Percentiles rank a stretch among this genome's conserved stretches.
These are phyloP conservation scores for Beauveria brongniartii DNA, from an alignment of 2,329 filamentous ascomycete species.

Conservation along the genomic window DNA sequence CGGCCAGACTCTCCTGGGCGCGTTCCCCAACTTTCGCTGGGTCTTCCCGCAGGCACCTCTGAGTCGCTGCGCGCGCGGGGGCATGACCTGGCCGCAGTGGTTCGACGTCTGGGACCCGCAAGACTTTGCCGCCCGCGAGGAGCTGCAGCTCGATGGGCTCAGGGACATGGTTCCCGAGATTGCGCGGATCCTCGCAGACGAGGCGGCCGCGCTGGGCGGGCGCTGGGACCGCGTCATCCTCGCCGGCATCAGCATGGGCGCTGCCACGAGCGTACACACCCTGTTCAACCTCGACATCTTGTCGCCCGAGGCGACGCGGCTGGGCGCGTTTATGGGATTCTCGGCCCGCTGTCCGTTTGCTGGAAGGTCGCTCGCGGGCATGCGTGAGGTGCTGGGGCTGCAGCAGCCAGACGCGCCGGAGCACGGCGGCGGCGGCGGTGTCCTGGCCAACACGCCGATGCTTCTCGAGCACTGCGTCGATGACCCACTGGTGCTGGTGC, in stretches of 20 bases:
- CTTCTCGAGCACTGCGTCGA: conserved; percentile 38
- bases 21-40: conserved; percentile 39
- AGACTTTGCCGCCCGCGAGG: conserved; percentile 32
- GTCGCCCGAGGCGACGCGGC: neutral
- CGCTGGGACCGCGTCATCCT: conserved; percentile 32
- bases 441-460: conserved; percentile 34
- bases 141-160: conserved; percentile 34
- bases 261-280: conserved; percentile 30
- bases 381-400: conserved; percentile 24
- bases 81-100: conserved; percentile 34
- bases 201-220: conserved; percentile 29
- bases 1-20: conserved; percentile 26
- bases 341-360: conserved; percentile 29
- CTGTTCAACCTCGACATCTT: conserved; percentile 28
- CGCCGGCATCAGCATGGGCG: conserved; percentile 39
- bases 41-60: conserved; percentile 39
- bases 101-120: conserved; percentile 41
- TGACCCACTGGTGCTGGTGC: conserved; percentile 32
- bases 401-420: conserved; percentile 13
- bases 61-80: conserved; percentile 16
- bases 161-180: conserved; percentile 28
- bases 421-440: conserved; percentile 10
- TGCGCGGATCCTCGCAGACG: conserved; percentile 22
- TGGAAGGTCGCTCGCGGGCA: conserved; percentile 22
- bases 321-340: conserved; percentile 31